Conservation (phyloP, 768 basidiomycete genomes). For the Dioszegia aurantiaca region DNA sequence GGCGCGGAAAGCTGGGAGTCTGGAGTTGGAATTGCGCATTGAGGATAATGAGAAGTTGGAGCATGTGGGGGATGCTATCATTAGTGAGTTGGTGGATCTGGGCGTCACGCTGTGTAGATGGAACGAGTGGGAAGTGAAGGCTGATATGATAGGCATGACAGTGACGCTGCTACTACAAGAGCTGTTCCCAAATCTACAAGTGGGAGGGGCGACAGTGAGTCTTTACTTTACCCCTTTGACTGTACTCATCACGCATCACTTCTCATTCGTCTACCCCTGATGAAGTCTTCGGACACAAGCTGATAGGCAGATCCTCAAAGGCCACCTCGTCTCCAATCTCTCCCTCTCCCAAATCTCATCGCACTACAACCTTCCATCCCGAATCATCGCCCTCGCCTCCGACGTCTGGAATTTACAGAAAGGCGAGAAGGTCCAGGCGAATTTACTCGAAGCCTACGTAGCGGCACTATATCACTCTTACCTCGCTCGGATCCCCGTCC, state of each 20-base stretch:
- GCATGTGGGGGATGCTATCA: slow-evolving; percentile 32
- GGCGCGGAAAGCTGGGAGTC: slow-evolving; percentile 10
- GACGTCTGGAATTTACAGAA: slow-evolving; percentile 10
- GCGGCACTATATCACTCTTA: slow-evolving; percentile 39
- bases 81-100: slow-evolving; percentile 12
- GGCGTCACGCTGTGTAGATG: no score
- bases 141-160: slow-evolving; percentile 16
- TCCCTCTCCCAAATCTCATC: slow-evolving; percentile 32
- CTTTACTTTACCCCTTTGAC: background rate
- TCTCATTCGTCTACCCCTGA: no score
- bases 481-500: slow-evolving; percentile 14
- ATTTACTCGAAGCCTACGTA: slow-evolving; percentile 44
- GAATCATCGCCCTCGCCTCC: slow-evolving; percentile 21
- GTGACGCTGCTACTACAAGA: slow-evolving; percentile 36
- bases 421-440: slow-evolving; percentile 28
- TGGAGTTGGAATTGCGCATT: slow-evolving; percentile 20
- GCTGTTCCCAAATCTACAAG: slow-evolving; percentile 32
- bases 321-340: slow-evolving; percentile 31
- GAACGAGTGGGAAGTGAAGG: background rate
- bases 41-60: slow-evolving; percentile 40
- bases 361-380: slow-evolving; percentile 26
- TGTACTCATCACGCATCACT: no score
- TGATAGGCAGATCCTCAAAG: slow-evolving; percentile 29
- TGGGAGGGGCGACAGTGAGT: slow-evolving; percentile 37
- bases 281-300: background rate